These are phyloP conservation scores for Amoeboaphelidium protococcarum DNA, from an alignment of 371 early-diverging fungal genomes.

Conservation along the genomic window DNA sequence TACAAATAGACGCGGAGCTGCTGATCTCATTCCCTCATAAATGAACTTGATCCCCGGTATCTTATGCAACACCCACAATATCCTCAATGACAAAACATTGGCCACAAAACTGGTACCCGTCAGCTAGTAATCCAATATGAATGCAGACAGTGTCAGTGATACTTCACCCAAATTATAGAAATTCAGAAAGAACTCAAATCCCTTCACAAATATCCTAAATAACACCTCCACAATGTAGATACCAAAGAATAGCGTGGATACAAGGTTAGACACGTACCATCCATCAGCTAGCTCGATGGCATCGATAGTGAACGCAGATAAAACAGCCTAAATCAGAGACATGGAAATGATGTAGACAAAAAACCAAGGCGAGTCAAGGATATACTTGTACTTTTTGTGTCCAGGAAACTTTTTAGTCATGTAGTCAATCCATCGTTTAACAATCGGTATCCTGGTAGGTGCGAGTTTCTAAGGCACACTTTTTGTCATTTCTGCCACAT, in stretches of 20 bases:
- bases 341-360: background rate
- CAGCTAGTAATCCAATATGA: background rate
- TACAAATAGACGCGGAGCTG: background rate
- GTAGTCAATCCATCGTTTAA: no score
- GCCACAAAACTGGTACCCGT: background rate
- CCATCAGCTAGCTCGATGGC: background rate
- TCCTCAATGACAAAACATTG: background rate
- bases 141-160: background rate
- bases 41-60: background rate
- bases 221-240: background rate
- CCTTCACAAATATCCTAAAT: background rate
- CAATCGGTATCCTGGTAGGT: no score
- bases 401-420: no score
- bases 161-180: background rate
- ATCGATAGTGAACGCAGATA: background rate
- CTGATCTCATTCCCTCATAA: background rate
- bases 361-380: background rate
- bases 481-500: no score
- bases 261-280: background rate
- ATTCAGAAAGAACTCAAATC: background rate
- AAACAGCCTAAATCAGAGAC: background rate
- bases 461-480: no score
- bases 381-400: background rate
- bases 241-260: background rate
- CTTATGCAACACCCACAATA: background rate